Evolutionary conservation across 208 protist species (phyloP).

Genomic region (Herpetomonas tarakana): DNA sequence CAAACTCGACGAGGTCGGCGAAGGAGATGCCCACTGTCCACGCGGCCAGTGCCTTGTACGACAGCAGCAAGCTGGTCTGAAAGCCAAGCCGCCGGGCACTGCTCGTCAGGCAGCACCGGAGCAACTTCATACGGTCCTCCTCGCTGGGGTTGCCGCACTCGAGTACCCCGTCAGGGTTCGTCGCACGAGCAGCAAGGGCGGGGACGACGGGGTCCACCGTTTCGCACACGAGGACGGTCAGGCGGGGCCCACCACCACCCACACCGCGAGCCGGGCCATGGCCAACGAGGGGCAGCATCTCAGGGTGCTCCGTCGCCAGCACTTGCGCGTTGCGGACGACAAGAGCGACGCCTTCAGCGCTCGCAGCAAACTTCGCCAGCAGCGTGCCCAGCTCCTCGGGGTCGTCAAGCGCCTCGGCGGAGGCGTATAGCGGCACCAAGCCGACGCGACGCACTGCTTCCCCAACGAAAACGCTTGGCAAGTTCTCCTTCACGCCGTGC

Average conservation of each 20-base stretch:
- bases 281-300: conserved; percentile 50
- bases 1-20: conserved; percentile 56
- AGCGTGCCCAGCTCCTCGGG: conserved; percentile 30
- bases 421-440: conserved; percentile 29
- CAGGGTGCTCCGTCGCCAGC: conserved; percentile 25
- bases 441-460: conserved; percentile 32
- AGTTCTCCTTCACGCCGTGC: conserved; percentile 67
- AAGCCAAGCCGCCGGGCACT: conserved; percentile 20
- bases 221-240: conserved; percentile 72
- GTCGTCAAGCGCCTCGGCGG: conserved; percentile 39
- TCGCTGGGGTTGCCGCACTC: conserved; percentile 71
- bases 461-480: conserved; percentile 44
- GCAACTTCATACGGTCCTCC: conserved; percentile 40
- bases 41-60: conserved; percentile 39
- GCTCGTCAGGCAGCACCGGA: conserved; percentile 16
- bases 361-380: conserved; percentile 26
- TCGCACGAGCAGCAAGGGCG: conserved; percentile 57
- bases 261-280: neutral
- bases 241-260: conserved; percentile 9
- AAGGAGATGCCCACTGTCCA: conserved; percentile 76
- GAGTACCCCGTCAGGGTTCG: conserved; percentile 61
- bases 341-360: conserved; percentile 27
- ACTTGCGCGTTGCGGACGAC: conserved; percentile 60
- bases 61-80: conserved; percentile 55
- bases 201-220: conserved; percentile 61